phyloP scores from a whole-genome alignment of 345 rosid species.

The Theobroma cacao region DNA sequence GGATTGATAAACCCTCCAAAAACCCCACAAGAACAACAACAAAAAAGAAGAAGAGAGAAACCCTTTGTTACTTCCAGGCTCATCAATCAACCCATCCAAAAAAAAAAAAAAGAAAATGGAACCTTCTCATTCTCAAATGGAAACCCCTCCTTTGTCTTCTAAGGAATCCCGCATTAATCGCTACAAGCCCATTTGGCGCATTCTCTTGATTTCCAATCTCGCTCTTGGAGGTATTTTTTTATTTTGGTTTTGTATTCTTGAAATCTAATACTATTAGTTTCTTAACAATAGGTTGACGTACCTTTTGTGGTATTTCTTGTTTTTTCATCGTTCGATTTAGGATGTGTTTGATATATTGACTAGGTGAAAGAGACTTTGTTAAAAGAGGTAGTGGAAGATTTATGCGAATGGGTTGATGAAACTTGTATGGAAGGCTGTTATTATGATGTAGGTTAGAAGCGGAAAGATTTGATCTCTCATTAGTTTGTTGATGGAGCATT shows the following conservation, averaged over 20 bases:
- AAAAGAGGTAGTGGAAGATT: background rate
- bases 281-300: background rate
- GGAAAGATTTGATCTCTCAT: background rate
- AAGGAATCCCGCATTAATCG: slow-evolving; percentile 23
- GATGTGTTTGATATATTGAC: slow-evolving; percentile 5
- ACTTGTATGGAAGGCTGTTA: background rate
- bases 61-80: background rate
- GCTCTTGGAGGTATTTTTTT: slow-evolving; percentile 60
- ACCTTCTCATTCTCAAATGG: background rate
- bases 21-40: background rate
- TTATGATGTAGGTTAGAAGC: background rate
- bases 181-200: slow-evolving; percentile 54
- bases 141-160: slow-evolving; percentile 1
- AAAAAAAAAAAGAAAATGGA: background rate
- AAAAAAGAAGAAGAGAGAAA: background rate
- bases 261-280: background rate
- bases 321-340: background rate
- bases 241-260: background rate
- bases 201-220: slow-evolving; percentile 61
- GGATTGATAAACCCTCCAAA: background rate
- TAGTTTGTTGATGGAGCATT: background rate
- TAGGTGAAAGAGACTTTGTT: background rate
- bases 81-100: background rate
- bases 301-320: no score
- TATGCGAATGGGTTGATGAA: background rate